Conservation (phyloP, 257 asterid species). For the Lithospermum erythrorhizon region DNA sequence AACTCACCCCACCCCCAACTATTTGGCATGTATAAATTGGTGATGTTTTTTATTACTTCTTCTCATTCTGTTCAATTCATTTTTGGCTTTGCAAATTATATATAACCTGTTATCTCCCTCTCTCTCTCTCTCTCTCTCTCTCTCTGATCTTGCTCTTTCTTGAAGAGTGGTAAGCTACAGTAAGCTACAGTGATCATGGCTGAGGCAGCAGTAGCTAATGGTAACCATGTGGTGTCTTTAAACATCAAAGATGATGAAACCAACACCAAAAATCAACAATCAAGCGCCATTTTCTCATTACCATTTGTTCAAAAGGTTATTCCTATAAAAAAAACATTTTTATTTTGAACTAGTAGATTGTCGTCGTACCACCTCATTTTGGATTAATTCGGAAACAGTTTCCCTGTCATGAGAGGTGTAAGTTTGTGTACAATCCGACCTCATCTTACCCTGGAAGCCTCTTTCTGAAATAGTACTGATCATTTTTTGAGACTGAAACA, state of each 20-base stretch:
- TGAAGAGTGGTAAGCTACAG: too few species aligned
- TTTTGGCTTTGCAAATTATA: too few species aligned
- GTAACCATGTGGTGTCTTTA: slow-evolving; percentile 30
- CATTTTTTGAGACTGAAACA: neutral
- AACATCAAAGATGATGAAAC: slow-evolving; percentile 40
- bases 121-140: neutral
- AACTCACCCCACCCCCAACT: neutral
- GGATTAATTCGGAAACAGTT: too few species aligned
- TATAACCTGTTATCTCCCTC: neutral
- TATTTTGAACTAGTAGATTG: too few species aligned
- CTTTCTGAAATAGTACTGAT: too few species aligned
- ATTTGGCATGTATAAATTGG: neutral
- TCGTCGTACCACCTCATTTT: too few species aligned
- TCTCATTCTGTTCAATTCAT: neutral
- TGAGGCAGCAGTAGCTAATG: slow-evolving; percentile 38
- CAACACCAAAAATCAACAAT: slow-evolving; percentile 7
- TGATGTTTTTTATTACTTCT: neutral
- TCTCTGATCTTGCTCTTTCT: too few species aligned
- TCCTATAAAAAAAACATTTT: too few species aligned
- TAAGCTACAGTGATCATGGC: slow-evolving; percentile 37
- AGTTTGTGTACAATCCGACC: too few species aligned
- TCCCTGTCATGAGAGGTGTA: too few species aligned
- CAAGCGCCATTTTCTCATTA: slow-evolving; percentile 29
- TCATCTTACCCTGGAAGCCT: too few species aligned
- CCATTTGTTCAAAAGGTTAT: slow-evolving; percentile 72